Evolutionary conservation across 768 basidiomycete species (phyloP).

Genomic region (Tulasnella sp.): DNA sequence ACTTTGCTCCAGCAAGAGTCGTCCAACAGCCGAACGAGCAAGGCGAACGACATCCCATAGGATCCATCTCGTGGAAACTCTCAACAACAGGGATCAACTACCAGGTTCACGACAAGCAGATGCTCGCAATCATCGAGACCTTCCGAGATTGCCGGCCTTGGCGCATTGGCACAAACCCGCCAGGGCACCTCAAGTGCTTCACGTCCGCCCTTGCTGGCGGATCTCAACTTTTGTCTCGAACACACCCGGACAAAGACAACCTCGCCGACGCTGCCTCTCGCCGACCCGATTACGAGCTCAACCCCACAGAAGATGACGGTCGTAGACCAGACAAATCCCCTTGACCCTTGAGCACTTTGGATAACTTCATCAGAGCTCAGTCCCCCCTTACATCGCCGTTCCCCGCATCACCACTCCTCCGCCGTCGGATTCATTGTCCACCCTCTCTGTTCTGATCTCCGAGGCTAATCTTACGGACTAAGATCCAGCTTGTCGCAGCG

Average conservation of each 20-base stretch:
- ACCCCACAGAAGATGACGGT: not conserved
- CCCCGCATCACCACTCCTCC: not conserved
- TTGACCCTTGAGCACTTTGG: too few relatives aligned
- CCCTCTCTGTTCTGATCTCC: not conserved
- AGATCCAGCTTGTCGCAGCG: not conserved
- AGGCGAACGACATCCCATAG: constrained; percentile 16
- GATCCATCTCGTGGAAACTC: constrained; percentile 12
- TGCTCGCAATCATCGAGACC: constrained; percentile 18
- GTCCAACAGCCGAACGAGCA: constrained; percentile 16
- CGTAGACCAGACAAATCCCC: not conserved
- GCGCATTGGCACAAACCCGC: not conserved
- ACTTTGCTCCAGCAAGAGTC: constrained; percentile 18
- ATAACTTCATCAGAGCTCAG: not conserved
- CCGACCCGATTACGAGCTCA: not conserved
- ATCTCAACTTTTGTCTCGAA: constrained; percentile 11
- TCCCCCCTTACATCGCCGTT: not conserved
- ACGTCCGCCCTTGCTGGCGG: not conserved
- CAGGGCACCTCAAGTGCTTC: constrained; percentile 16
- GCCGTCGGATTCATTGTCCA: not conserved
- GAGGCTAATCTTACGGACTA: not conserved
- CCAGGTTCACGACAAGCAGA: constrained; percentile 20
- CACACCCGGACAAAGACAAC: constrained; percentile 13
- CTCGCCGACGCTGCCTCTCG: constrained; percentile 9
- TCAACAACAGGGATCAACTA: constrained; percentile 16
- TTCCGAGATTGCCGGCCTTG: constrained; percentile 10